Conservation (phyloP, 768 basidiomycete genomes). For the Ephemerocybe angulata region DNA sequence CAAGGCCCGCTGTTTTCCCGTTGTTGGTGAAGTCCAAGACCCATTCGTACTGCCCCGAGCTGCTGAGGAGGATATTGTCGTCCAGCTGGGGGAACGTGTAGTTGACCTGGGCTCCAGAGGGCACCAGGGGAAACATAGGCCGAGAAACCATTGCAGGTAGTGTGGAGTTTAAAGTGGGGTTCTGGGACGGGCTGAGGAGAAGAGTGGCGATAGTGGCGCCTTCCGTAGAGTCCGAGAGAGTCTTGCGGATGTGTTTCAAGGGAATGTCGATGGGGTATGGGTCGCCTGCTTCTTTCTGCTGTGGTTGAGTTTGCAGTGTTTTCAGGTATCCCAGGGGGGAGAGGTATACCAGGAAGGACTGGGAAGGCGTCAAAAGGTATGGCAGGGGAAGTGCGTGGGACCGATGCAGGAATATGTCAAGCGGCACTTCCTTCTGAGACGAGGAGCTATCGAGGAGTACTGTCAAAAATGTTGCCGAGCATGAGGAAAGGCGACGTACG, state of each 20-base stretch:
- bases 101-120: slow-evolving; percentile 43
- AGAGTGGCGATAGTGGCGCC: slow-evolving; percentile 60
- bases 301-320: slow-evolving; percentile 38
- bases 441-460: slow-evolving; percentile 31
- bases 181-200: slow-evolving; percentile 32
- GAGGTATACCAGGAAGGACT: slow-evolving; percentile 69
- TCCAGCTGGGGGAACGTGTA: slow-evolving; percentile 47
- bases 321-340: slow-evolving; percentile 69
- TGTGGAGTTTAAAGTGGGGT: slow-evolving; percentile 39
- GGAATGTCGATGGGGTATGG: slow-evolving; percentile 52
- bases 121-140: slow-evolving; percentile 52
- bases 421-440: slow-evolving; percentile 40
- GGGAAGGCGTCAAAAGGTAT: slow-evolving; percentile 61
- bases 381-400: slow-evolving; percentile 69
- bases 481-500: slow-evolving; percentile 35
- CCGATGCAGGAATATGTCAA: slow-evolving; percentile 70
- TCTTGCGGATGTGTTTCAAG: slow-evolving; percentile 41
- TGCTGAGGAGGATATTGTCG: slow-evolving; percentile 18
- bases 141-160: slow-evolving; percentile 44
- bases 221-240: slow-evolving; percentile 36
- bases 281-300: slow-evolving; percentile 16
- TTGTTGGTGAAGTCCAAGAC: slow-evolving; percentile 68
- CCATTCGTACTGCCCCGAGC: slow-evolving; percentile 46
- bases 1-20: slow-evolving; percentile 51
- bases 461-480: slow-evolving; percentile 7